Conservation (phyloP, 768 basidiomycete species). For the Mycena crocata region DNA sequence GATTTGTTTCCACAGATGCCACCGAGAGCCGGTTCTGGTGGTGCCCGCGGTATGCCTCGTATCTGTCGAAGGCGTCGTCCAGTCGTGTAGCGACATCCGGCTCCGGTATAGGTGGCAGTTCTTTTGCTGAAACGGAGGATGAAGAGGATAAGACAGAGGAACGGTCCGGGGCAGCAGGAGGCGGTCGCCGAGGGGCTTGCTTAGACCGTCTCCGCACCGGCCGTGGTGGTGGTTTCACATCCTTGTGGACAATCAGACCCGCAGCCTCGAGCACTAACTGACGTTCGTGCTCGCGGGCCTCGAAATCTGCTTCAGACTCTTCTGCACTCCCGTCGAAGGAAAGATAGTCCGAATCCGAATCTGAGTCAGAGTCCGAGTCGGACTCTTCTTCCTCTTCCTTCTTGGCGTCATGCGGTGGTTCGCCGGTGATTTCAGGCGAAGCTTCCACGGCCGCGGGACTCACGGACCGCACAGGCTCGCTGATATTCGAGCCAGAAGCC, state of each 20-base stretch:
- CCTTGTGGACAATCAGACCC: slow-evolving; percentile 81
- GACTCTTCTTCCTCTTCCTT: slow-evolving; percentile 33
- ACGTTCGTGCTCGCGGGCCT: slow-evolving; percentile 78
- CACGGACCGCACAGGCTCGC: slow-evolving; percentile 11
- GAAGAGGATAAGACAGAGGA: slow-evolving; percentile 43
- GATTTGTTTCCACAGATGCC: slow-evolving; percentile 65
- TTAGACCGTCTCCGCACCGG: slow-evolving; percentile 48
- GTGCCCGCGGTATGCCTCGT: slow-evolving; percentile 81
- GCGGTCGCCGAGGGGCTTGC: slow-evolving; percentile 51
- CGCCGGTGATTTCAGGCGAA: not conserved
- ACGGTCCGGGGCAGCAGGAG: slow-evolving; percentile 56
- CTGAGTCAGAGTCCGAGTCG: slow-evolving; percentile 37
- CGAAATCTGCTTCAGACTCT: slow-evolving; percentile 63
- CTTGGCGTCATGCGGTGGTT: not conserved
- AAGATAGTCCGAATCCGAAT: slow-evolving; percentile 54
- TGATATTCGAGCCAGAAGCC: slow-evolving; percentile 8
- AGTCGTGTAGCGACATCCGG: slow-evolving; percentile 53
- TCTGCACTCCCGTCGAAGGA: slow-evolving; percentile 58
- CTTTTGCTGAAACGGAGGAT: slow-evolving; percentile 50
- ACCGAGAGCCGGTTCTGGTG: slow-evolving; percentile 67
- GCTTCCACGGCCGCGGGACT: slow-evolving; percentile 21
- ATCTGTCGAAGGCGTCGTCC: slow-evolving; percentile 91
- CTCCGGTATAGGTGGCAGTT: slow-evolving; percentile 66
- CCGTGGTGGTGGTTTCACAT: slow-evolving; percentile 62
- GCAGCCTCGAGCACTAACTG: slow-evolving; percentile 89